Evolutionary conservation across 2,329 filamentous ascomycete species (phyloP), one percentile per base, ranked within the genome.

Genomic region (Beauveria scarabaeidicola): DNA sequence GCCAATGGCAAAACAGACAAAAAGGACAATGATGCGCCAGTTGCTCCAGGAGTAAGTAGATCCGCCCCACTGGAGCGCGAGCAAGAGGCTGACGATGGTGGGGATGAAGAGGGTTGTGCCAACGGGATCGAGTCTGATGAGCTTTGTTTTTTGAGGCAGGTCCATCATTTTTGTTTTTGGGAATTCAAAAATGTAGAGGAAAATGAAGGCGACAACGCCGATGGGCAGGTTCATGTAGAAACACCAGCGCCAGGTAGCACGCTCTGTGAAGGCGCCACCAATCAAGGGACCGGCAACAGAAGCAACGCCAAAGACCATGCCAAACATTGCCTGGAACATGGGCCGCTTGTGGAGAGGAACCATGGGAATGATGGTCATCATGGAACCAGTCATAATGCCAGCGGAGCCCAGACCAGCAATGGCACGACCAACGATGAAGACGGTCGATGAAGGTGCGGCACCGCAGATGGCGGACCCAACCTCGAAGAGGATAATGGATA

Each of bases 41-140:
- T 73, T 75, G 43, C 68, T 71, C 83, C 82, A 86, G 0, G 73
- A 62, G 64, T 83, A 81, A 2, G 69, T 75, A 2, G 76, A 75
- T 3, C 83, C 83, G 55, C 82, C 83, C 84, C 83, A 87, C 65
- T 87, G 81, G 38, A 88, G 73, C 1, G 84, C 84, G 5, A 88
- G 73, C 3, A 88, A 70, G 41, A 87, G 79, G 62, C 78, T 83
- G 15, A 86, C 75, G 43, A 85, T 77, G 36, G 78, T 77, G 0
- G 84, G 83, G 17, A 87, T 69, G 63, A 88, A 82, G 68, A 85
- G 77, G 15, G 81, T 66, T 8, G 81, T 85, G 27, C 85, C 84
- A 1, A 85, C 66, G 0, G 81, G 82, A 60, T 87, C 83, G 52
- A 86, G 74, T 0, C 80, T 77, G 63, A 74, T 72, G 56, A 83